phyloP scores from a whole-genome alignment of 177 flowering plant genomes.

The Vitis hybrid region DNA sequence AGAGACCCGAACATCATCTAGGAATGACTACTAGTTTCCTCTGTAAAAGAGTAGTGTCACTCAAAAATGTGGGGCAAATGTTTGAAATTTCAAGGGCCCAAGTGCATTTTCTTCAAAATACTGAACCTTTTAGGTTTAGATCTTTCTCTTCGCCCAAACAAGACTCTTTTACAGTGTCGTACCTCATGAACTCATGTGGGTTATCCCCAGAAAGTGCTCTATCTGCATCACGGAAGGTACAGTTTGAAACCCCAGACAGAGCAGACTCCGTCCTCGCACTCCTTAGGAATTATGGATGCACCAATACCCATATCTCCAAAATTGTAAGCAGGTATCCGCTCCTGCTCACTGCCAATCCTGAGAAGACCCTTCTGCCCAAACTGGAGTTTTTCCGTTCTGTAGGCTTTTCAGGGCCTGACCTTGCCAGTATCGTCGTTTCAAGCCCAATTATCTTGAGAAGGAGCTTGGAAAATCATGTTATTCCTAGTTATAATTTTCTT shows the following conservation, averaged over 20 bases:
- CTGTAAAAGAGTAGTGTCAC: too few species aligned
- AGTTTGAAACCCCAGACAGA: constrained; percentile 3
- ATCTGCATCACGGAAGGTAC: constrained; percentile 4
- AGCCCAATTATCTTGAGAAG: too few species aligned
- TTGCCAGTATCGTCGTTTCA: too few species aligned
- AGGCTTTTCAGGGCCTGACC: too few species aligned
- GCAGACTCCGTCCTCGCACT: constrained; percentile 17
- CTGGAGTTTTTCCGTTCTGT: too few species aligned
- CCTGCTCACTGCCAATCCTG: constrained; percentile 6
- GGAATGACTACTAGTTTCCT: too few species aligned
- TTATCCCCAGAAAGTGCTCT: constrained; percentile 19
- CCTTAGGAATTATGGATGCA: constrained; percentile 15
- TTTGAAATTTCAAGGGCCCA: too few species aligned
- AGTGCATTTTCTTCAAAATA: too few species aligned
- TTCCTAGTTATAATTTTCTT: neutral
- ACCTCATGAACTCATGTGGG: constrained; percentile 24
- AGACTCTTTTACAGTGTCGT: neutral
- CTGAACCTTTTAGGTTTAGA: too few species aligned
- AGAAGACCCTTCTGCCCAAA: constrained; percentile 11
- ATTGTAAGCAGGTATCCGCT: constrained; percentile 5
- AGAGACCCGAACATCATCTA: too few species aligned
- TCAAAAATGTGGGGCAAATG: too few species aligned
- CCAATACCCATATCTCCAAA: constrained; percentile 20
- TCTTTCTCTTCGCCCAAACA: too few species aligned
- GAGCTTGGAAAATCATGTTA: neutral